Conservation (phyloP, 352 stramenopile species). For the Phytophthora foliorum region DNA sequence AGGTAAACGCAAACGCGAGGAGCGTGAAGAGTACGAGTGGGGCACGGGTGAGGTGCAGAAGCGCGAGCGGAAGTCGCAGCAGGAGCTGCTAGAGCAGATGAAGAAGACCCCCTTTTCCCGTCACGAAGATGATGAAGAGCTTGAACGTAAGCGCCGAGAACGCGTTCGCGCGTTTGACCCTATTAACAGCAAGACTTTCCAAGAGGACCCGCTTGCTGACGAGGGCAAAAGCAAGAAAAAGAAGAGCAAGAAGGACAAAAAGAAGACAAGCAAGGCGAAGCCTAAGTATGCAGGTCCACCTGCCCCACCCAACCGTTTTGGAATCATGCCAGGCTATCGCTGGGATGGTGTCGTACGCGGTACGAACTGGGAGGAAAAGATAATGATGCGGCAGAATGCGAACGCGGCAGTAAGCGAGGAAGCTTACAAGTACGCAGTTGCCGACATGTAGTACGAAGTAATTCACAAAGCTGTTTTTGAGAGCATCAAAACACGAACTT, state of each 20-base stretch:
- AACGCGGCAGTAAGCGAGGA: conserved; percentile 71
- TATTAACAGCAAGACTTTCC: conserved; percentile 81
- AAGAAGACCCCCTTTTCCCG: conserved; percentile 74
- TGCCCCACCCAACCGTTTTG: conserved; percentile 87
- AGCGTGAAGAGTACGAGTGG: conserved; percentile 88
- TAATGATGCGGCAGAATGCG: conserved; percentile 87
- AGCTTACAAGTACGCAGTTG: conserved; percentile 83
- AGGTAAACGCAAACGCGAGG: conserved; percentile 79
- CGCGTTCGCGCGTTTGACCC: conserved; percentile 80
- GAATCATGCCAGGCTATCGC: conserved; percentile 96
- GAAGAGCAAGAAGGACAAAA: conserved; percentile 58
- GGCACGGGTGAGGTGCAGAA: conserved; percentile 87
- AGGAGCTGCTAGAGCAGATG: conserved; percentile 73
- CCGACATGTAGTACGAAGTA: conserved; percentile 90
- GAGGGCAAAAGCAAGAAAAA: conserved; percentile 42
- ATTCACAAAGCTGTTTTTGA: too few relatives aligned
- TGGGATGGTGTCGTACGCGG: conserved; percentile 98
- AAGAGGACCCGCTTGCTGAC: conserved; percentile 57
- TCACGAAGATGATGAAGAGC: conserved; percentile 74
- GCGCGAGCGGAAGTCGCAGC: conserved; percentile 62
- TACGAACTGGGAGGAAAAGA: conserved; percentile 96
- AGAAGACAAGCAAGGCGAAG: conserved; percentile 44
- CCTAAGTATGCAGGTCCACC: conserved; percentile 77
- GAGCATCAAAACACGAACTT: too few relatives aligned
- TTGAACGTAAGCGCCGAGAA: conserved; percentile 67